Base-by-base conservation (phyloP, 2,329 filamentous ascomycete species). In the Penicillium oxalicum region DNA sequence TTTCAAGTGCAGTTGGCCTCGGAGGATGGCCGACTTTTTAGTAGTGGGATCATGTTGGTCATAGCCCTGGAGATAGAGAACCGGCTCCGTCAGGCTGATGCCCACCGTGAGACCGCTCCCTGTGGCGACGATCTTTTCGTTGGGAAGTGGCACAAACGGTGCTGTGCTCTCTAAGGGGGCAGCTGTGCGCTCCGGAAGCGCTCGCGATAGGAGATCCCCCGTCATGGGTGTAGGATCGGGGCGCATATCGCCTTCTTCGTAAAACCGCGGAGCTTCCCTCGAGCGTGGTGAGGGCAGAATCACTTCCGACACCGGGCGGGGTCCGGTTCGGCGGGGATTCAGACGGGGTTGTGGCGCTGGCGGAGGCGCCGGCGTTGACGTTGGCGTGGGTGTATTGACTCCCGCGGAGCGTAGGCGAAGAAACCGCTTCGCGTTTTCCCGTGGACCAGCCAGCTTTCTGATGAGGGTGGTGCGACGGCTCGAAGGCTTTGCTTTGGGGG, bases 1-100 rank as follows among this genome's bases (percentile, higher is more conserved):
- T 51, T 85, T 85, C 35, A 98, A 67, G 60, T 88, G 85, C 48
- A 98, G 70, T 56, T 84, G 90, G 13, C 93, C 93, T 48, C 93
- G 81, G 11, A 98, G 76, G 64, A 98, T 84, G 1, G 91, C 87
- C 5, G 89, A 91, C 45, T 79, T 86, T 44, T 82, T 77, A 2
- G 79, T 77, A 9, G 82, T 78, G 3, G 69, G 64, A 37, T 76
- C 73, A 54, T 70, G 70, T 7, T 71, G 68, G 53, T 77, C 74
- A 51, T 74, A 74, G 2, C 73, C 72, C 47, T 74, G 72, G n/a
- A 77, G 64, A 49, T 71, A 77, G 9, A 77, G 61, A 0, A 76
- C 69, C 1, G 74, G 74, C 48, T 77, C 74, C 1, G 74, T 74
- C 34, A 76, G 61, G 2, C 71, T 70, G 42, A 77, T 66, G 2